These are phyloP conservation scores for Candida frijolesensis DNA, from an alignment of 1,139 yeast species.

Conservation along the genomic window DNA sequence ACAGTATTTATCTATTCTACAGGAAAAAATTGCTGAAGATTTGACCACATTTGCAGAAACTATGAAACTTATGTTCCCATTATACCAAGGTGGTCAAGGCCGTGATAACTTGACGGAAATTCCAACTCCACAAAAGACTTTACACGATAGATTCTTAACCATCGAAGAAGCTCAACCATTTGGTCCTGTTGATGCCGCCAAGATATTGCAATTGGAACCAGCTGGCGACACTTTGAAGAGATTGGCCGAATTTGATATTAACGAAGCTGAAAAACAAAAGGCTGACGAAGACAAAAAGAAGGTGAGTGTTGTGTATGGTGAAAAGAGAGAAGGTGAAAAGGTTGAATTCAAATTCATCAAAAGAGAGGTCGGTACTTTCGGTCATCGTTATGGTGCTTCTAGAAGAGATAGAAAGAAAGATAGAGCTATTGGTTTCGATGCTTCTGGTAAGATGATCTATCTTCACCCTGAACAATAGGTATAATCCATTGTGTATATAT, in stretches of 20 bases:
- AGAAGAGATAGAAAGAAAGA: slow-evolving; percentile 87
- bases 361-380: slow-evolving; percentile 81
- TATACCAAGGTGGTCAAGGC: slow-evolving; percentile 49
- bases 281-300: slow-evolving; percentile 17
- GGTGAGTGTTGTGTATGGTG: slow-evolving; percentile 49
- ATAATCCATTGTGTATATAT: slow-evolving; percentile 4
- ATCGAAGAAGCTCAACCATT: slow-evolving; percentile 96
- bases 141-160: slow-evolving; percentile 80
- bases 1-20: slow-evolving; percentile 10
- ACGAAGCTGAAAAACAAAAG: slow-evolving; percentile 24
- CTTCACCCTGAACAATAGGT: slow-evolving; percentile 16
- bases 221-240: slow-evolving; percentile 75
- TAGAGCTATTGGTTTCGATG: slow-evolving; percentile 75
- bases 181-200: slow-evolving; percentile 96
- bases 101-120: slow-evolving; percentile 87
- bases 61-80: slow-evolving; percentile 82
- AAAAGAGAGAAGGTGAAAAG: slow-evolving; percentile 58
- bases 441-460: slow-evolving; percentile 63
- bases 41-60: slow-evolving; percentile 56
- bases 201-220: slow-evolving; percentile 77
- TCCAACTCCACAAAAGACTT: slow-evolving; percentile 85
- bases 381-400: slow-evolving; percentile 89
- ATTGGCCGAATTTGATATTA: slow-evolving; percentile 59
- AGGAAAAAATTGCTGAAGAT: slow-evolving; percentile 53
- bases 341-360: slow-evolving; percentile 71